Base-by-base conservation (phyloP, 192 early-diverging fungal genomes). In the Backusella sp. region DNA sequence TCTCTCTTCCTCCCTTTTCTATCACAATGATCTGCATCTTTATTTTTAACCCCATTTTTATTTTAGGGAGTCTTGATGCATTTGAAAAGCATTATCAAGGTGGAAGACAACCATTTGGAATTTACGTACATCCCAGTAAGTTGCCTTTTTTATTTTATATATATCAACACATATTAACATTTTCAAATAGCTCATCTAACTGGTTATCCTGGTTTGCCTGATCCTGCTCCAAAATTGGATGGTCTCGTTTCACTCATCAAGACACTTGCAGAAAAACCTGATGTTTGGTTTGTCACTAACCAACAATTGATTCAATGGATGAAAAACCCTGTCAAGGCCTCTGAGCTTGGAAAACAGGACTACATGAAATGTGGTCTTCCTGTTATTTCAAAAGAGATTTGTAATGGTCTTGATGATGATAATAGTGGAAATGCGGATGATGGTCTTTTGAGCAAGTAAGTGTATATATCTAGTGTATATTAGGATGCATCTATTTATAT, bases 281-380 rank as follows among this genome's bases (percentile, higher is more conserved):
- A 92, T 79, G 88, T 89, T 12, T 92, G 90, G 88, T 87, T 92
- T 79, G 87, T 92, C 3, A 92, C 90, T 46, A 84, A 82, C 72
- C 84, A 85, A 39, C 91, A 92, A 74, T 62, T 92, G 66, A 78
- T 92, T 28, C 73, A 89, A 70, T 92, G 90, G 84, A 92, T 92
- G 89, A 81, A 91, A 78, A 92, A 92, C 76, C 91, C 91, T 7
- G 91, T 92, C 12, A 89, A 90, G 0, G 90, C 88, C 9, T 78
- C 78, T 35, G 78, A 92, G 71, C 68, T 92, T 28, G 85, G 82
- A 15, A 66, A 76, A 1, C 90, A 92, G 65, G 76, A 86, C 4
- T 90, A 92, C 79, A 91, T 92, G 87, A 80, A 81, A 53, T 91
- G 91, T 80, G 66, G 73, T 12, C 69, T 72, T 28, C 87, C 90